Base-by-base conservation (phyloP, 108 stramenopile species). In the Mediolabrus comicus region DNA sequence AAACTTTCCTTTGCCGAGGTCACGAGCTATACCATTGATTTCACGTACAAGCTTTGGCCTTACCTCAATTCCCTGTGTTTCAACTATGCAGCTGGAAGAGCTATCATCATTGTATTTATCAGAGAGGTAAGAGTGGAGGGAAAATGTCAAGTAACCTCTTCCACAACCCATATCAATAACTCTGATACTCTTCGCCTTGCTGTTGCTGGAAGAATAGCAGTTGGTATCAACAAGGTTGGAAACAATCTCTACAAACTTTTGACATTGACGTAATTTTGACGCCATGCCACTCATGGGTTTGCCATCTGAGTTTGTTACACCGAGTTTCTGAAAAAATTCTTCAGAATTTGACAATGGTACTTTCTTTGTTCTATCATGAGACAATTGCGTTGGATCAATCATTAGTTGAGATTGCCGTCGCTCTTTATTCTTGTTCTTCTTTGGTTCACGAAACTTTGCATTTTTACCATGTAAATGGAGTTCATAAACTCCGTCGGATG, bases 171-270 rank as follows among this genome's bases (percentile, higher is more conserved):
- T 87, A 55, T 96, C 95, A 7, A 91, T 74, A 0, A 89, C 77
- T 33, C 73, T 59, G 9, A 90, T 83, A 30, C 28, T 27, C 29
- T 59, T 59, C 27, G 41, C 51, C 12, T 12, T 11, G 30, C 29
- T 28, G 13, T 54, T 17, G 52, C 14, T 53, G 4, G 27, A 22
- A 6, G 53, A 4, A 28, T 32, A 53, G 59, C 24, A 69, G 33
- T 56, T 33, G 2, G 22, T 49, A 1, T 74, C 69, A 13, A 84
- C 72, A 13, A 88, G 62, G 9, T 61, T 65, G 1, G 74, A 71
- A 9, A 88, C 88, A 53, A 91, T 87, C 70, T 94, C 90, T 0
- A 94, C 93, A 86, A 94, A 91, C 56, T 87, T 91, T 69, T 91
- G 85, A 64, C 88, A 90, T 65, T 94, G 93, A 16, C 81, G 46